phyloP scores from a whole-genome alignment of 2,329 filamentous ascomycete genomes.

The Mycosphaerella sp. region DNA sequence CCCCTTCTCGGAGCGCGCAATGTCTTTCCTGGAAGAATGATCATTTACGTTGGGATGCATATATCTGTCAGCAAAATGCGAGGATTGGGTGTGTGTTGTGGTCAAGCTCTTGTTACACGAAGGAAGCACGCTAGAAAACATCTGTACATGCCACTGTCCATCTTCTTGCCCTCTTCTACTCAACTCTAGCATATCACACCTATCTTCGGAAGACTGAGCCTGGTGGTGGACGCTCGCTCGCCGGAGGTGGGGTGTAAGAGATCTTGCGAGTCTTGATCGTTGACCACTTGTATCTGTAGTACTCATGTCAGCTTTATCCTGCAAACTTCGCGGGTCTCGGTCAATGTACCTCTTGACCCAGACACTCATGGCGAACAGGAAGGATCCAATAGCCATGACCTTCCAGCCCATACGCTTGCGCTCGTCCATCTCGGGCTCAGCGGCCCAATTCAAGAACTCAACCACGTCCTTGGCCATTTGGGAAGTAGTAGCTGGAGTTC shows the following conservation, averaged over 20 bases:
- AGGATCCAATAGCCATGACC: slow-evolving; percentile 72
- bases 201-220: slow-evolving; percentile 28
- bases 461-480: slow-evolving; percentile 99
- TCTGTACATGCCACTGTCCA: slow-evolving; percentile 23
- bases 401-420: slow-evolving; percentile 99
- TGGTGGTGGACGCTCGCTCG: slow-evolving; percentile 18
- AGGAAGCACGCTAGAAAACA: slow-evolving; percentile 24
- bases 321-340: not conserved
- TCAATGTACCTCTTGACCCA: slow-evolving; percentile 78
- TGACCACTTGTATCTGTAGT: slow-evolving; percentile 82
- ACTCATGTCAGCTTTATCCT: slow-evolving; percentile 27
- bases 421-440: slow-evolving; percentile 98
- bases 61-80: too few species aligned
- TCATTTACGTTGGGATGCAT: too few species aligned
- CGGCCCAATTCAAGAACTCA: slow-evolving; percentile 98
- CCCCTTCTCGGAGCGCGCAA: too few species aligned
- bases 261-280: slow-evolving; percentile 94
- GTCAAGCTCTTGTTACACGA: slow-evolving; percentile 22
- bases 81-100: slow-evolving; percentile 7
- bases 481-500: slow-evolving; percentile 84
- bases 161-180: slow-evolving; percentile 5
- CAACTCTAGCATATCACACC: slow-evolving; percentile 4
- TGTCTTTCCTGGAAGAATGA: too few species aligned
- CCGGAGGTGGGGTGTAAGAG: slow-evolving; percentile 25
- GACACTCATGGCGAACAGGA: slow-evolving; percentile 78